phyloP scores from a whole-genome alignment of 768 basidiomycete genomes.

The Mrakia hoshinonis region DNA sequence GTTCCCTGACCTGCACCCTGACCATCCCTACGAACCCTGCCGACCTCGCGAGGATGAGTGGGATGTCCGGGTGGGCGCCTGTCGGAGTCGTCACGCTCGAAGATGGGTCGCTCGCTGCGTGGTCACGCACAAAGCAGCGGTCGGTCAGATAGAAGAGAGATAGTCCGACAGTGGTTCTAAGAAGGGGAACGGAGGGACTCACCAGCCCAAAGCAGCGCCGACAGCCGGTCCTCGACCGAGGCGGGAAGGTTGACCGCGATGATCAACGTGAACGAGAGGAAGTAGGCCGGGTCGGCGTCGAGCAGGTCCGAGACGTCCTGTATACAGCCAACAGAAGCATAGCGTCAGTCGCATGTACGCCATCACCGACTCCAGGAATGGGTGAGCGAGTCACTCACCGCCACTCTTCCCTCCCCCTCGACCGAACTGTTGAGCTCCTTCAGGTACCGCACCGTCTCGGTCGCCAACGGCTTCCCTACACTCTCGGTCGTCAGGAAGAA shows the following conservation, averaged over 20 bases:
- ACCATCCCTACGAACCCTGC: constrained; percentile 87
- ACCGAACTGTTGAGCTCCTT: constrained; percentile 83
- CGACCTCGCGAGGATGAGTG: constrained; percentile 69
- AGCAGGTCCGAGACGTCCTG: constrained; percentile 54
- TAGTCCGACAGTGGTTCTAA: neutral
- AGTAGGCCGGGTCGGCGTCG: constrained; percentile 49
- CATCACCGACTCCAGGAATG: neutral
- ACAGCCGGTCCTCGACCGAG: constrained; percentile 51
- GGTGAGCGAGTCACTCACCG: constrained; percentile 37
- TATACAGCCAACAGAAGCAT: too few relatives aligned
- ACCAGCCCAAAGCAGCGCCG: constrained; percentile 57
- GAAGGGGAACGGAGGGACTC: constrained; percentile 18
- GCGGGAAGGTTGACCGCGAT: constrained; percentile 73
- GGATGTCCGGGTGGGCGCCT: constrained; percentile 41
- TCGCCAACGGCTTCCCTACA: constrained; percentile 68
- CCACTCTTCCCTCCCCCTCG: constrained; percentile 55
- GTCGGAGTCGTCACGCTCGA: constrained; percentile 47
- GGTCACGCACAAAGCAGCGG: too few relatives aligned
- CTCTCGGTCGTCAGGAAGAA: constrained; percentile 82
- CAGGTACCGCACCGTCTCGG: constrained; percentile 67
- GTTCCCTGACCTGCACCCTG: constrained; percentile 79
- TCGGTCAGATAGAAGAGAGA: neutral
- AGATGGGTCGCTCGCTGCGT: constrained; percentile 12
- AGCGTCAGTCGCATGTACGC: neutral
- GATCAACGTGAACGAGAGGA: constrained; percentile 64